Evolutionary conservation across 176 grass and related monocot species (phyloP).

Genomic region (Eragrostis curvula): DNA sequence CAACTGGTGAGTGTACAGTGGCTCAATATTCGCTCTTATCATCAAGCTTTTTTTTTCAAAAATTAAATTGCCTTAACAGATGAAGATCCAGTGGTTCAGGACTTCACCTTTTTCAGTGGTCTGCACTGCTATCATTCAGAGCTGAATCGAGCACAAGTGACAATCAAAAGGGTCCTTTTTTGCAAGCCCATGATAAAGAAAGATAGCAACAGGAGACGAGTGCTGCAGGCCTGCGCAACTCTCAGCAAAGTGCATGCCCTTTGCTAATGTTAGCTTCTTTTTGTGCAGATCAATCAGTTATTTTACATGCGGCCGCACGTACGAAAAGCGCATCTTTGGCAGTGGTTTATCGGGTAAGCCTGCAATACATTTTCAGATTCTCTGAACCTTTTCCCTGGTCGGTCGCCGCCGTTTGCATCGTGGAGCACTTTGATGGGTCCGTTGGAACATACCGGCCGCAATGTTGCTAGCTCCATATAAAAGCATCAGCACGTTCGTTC

Average conservation of each 20-base stretch:
- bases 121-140: background rate
- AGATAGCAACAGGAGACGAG: background rate
- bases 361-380: conserved; percentile 47
- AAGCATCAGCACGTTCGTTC: background rate
- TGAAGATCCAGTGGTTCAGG: background rate
- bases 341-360: conserved; percentile 26
- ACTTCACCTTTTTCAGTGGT: too few relatives aligned
- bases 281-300: background rate
- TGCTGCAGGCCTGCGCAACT: background rate
- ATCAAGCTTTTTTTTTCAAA: too few relatives aligned
- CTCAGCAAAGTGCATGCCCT: background rate
- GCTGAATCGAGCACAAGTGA: conserved; percentile 26
- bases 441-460: conserved; percentile 36
- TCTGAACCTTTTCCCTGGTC: conserved; percentile 33
- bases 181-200: conserved; percentile 11
- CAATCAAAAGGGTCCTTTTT: background rate
- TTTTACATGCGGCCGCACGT: background rate
- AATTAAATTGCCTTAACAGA: too few relatives aligned
- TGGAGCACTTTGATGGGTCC: conserved; percentile 31
- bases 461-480: background rate
- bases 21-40: too few relatives aligned
- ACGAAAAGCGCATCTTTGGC: conserved; percentile 28
- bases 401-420: background rate
- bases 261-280: background rate
- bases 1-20: too few relatives aligned